These are phyloP conservation scores for Ogataea kodamae DNA, from an alignment of 805 yeast genomes.

Conservation along the genomic window DNA sequence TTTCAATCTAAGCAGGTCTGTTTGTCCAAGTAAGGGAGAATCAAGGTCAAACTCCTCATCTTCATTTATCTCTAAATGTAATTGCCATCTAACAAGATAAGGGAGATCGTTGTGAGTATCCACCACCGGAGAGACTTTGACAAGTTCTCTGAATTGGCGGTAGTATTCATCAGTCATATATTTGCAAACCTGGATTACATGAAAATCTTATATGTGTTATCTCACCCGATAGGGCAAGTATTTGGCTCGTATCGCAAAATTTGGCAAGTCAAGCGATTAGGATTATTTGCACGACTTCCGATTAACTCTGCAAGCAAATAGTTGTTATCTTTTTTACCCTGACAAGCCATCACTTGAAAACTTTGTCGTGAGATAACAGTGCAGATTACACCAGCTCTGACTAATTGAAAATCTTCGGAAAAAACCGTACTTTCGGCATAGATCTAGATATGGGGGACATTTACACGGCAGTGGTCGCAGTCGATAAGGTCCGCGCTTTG, in stretches of 20 bases:
- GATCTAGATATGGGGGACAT: too few relatives aligned
- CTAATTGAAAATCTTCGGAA: too few relatives aligned
- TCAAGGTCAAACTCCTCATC: slow-evolving; percentile 38
- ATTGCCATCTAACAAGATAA: slow-evolving; percentile 41
- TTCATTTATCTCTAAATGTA: slow-evolving; percentile 40
- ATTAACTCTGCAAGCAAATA: too few relatives aligned
- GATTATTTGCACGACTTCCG: too few relatives aligned
- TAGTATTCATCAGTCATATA: slow-evolving; percentile 2
- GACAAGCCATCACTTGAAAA: too few relatives aligned
- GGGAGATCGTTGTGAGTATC: slow-evolving; percentile 57
- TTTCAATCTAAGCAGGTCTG: slow-evolving; percentile 41
- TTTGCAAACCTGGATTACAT: not conserved
- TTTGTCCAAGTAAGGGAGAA: slow-evolving; percentile 39
- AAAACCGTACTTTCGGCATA: too few relatives aligned
- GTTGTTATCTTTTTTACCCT: too few relatives aligned
- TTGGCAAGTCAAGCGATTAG: too few relatives aligned
- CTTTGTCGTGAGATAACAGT: too few relatives aligned
- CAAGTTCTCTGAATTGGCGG: slow-evolving; percentile 15
- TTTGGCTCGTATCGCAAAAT: too few relatives aligned
- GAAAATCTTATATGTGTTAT: too few relatives aligned
- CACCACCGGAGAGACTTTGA: slow-evolving; percentile 35
- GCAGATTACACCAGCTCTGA: too few relatives aligned
- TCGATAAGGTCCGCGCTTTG: slow-evolving; percentile 6
- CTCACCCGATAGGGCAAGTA: slow-evolving; percentile 1
- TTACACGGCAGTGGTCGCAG: not conserved